Evolutionary conservation across 352 stramenopile species (phyloP).

Genomic region (Phytophthora vignae): DNA sequence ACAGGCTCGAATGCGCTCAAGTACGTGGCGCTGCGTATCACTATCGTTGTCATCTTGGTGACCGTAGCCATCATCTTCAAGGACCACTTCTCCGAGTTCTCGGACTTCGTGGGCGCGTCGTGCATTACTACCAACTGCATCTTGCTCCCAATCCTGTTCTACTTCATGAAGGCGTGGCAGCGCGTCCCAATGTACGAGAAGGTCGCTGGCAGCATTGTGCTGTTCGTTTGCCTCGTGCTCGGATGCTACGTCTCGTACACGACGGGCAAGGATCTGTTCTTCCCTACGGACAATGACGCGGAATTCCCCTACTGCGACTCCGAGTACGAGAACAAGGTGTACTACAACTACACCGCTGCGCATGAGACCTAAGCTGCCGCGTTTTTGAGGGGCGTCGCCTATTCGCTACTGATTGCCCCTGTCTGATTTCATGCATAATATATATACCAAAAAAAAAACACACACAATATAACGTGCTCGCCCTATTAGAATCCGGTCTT

Average conservation of each 20-base stretch:
- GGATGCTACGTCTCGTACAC: slow-evolving; percentile 49
- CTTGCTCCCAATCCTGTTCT: slow-evolving; percentile 66
- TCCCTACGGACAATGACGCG: slow-evolving; percentile 31
- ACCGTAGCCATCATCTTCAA: slow-evolving; percentile 50
- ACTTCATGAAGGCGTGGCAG: slow-evolving; percentile 67
- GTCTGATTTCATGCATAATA: too few species aligned
- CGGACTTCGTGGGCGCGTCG: slow-evolving; percentile 67
- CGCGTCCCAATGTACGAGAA: slow-evolving; percentile 42
- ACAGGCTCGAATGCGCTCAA: slow-evolving; percentile 39
- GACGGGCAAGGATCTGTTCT: slow-evolving; percentile 54
- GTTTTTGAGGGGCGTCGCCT: too few species aligned
- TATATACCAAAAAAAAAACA: too few species aligned
- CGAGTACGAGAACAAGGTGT: slow-evolving; percentile 54
- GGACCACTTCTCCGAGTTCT: slow-evolving; percentile 68
- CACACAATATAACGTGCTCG: too few species aligned
- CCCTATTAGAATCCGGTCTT: too few species aligned
- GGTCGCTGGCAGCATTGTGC: slow-evolving; percentile 22
- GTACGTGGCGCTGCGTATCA: slow-evolving; percentile 37
- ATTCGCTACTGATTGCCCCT: too few species aligned
- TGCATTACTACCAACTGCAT: slow-evolving; percentile 66
- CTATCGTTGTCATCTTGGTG: slow-evolving; percentile 46
- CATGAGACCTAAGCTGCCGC: slow-evolving; percentile 5
- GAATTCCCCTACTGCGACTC: slow-evolving; percentile 61
- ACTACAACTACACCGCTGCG: slow-evolving; percentile 59
- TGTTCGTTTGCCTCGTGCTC: slow-evolving; percentile 37